Base-by-base conservation (phyloP, 2,329 filamentous ascomycete species). In the Aspergillus felis region DNA sequence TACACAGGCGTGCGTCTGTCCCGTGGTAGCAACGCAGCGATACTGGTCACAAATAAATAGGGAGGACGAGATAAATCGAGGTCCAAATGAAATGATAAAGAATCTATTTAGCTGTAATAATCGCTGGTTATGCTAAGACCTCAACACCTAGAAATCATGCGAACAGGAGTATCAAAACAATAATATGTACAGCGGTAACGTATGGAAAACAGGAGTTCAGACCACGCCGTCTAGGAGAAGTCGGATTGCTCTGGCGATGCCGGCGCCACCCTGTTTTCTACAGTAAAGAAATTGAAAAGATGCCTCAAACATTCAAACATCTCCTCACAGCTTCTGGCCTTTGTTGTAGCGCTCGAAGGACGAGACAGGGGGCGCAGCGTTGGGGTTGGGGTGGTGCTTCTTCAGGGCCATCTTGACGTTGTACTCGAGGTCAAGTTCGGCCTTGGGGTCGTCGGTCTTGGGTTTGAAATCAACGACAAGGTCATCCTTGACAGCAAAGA, bases 401-500 rank as follows among this genome's bases (percentile, higher is more conserved):
- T 73, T 72, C 22, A 79, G 78, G 17, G 81, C 80, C 60, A 87
- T 76, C 25, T 71, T 78, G 58, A 89, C 82, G 66, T 89, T 81
- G 70, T 87, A 87, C 66, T 81, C 78, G 54, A 89, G 71, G 71
- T 87, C 83, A 71, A 85, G 79, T 58, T 74, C 70, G 6, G 84
- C 83, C 73, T 84, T 81, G 61, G 78, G 72, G 61, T 81, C 77
- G 51, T 74, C 70, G 58, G 79, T 73, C 67, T 76, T 74, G 53
- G 82, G 82, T 67, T 77, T 77, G 68, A 85, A 85, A 66, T 85
- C 79, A 49, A 84, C 80, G 52, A 84, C 78, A 44, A 85, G 74
- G 57, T 84, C 82, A 58, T 84, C 81, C 76, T 85, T 86, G 72
- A 85, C 83, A 10, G 83, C 83, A 64, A 84, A 85, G 55, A 85